A percentile compares a stretch with the other conserved stretches of the same genome.
These are phyloP conservation scores for Colletotrichum sp. DNA, from an alignment of 2,329 filamentous ascomycete genomes.

Conservation along the genomic window DNA sequence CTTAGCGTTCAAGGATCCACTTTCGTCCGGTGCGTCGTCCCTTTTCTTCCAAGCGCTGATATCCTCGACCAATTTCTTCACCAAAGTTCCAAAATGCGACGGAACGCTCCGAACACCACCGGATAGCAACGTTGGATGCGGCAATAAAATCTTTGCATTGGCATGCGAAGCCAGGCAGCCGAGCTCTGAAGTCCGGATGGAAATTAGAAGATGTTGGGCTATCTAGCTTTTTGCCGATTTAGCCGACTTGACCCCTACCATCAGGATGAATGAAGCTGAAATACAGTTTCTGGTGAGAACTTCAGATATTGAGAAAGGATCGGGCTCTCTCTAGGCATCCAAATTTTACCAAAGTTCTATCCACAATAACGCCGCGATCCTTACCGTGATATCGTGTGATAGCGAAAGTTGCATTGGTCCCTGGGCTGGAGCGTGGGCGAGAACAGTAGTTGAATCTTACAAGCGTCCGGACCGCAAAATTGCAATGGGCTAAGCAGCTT, in stretches of 20 bases:
- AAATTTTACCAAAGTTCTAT: background rate
- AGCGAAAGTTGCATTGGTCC: background rate
- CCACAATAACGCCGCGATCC: background rate
- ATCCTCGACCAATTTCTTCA: background rate
- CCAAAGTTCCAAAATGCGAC: background rate
- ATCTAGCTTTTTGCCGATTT: background rate
- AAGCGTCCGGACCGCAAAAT: fast-evolving
- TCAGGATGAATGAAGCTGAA: background rate
- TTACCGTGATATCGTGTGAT: background rate
- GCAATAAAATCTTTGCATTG: background rate
- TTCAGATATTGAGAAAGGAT: background rate
- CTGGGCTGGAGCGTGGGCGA: background rate
- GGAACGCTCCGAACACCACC: background rate
- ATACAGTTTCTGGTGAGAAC: background rate
- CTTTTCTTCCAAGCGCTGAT: background rate
- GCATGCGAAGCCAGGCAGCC: background rate
- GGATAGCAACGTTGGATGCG: background rate
- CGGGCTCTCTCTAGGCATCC: background rate
- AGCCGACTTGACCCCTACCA: background rate
- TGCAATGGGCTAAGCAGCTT: background rate
- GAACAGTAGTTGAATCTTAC: background rate
- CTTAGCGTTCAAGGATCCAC: background rate
- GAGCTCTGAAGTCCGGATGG: background rate
- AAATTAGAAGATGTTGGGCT: background rate
- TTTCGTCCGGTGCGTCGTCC: background rate